These are phyloP conservation scores for Ocimum tenuiflorum DNA, from an alignment of 257 asterid species.

Conservation along the genomic window DNA sequence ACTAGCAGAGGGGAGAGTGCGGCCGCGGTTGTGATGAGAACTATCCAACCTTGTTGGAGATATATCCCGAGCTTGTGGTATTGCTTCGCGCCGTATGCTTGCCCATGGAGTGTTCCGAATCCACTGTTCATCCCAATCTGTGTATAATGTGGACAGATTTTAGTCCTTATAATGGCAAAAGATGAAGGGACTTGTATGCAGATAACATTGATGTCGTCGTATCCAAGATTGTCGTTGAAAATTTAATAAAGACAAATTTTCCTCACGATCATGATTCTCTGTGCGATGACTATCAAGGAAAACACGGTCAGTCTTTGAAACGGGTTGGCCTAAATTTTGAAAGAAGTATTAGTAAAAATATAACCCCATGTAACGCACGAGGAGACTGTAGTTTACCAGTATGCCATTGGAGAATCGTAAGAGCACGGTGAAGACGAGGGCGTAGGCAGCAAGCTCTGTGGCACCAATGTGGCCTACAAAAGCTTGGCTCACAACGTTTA, in stretches of 20 bases:
- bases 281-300: no score
- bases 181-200: background rate
- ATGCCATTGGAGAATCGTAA: constrained; percentile 44
- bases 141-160: background rate
- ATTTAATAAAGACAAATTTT: no score
- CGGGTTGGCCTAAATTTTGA: no score
- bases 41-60: constrained; percentile 63
- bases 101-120: constrained; percentile 60
- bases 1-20: constrained; percentile 22
- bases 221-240: no score
- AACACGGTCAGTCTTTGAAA: no score
- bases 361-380: no score
- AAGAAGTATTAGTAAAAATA: no score
- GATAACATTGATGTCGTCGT: no score
- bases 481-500: constrained; percentile 51
- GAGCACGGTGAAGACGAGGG: constrained; percentile 44
- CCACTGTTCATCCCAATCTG: constrained; percentile 67
- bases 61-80: constrained; percentile 64
- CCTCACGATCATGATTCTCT: no score
- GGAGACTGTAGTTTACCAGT: constrained; percentile 34
- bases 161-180: background rate
- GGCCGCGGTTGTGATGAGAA: constrained; percentile 14
- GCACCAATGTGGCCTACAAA: constrained; percentile 61
- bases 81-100: constrained; percentile 62
- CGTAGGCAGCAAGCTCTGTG: constrained; percentile 52